Evolutionary conservation across 768 basidiomycete genomes (phyloP).

Genomic region (Mycena amicta): DNA sequence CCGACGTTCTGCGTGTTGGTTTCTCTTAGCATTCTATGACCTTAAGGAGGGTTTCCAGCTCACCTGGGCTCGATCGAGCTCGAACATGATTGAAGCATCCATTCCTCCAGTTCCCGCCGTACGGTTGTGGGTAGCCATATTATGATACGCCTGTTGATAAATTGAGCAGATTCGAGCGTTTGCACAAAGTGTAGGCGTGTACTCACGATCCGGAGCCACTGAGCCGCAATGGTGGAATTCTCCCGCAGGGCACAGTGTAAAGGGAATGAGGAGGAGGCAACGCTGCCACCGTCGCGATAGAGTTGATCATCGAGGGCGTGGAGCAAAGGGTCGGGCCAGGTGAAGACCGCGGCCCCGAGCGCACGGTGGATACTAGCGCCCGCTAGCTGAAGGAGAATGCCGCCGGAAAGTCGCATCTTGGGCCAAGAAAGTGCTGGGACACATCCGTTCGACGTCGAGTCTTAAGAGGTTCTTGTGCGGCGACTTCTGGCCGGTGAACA

Average conservation of each 20-base stretch:
- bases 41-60: background rate
- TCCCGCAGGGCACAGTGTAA: conserved; percentile 7
- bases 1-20: background rate
- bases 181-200: background rate
- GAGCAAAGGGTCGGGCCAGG: conserved; percentile 12
- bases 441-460: no score
- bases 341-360: conserved; percentile 7
- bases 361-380: no score
- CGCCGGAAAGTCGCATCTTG: no score
- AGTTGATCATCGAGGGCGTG: conserved; percentile 9
- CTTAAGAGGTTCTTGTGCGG: no score
- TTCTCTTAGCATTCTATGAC: background rate
- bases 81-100: no score
- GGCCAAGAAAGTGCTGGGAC: no score
- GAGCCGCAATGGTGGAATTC: conserved; percentile 14
- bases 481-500: no score
- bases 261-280: background rate
- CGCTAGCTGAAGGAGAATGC: no score
- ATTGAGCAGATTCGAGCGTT: background rate
- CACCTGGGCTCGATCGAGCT: conserved; percentile 22
- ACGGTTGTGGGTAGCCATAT: conserved; percentile 23
- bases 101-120: conserved; percentile 23
- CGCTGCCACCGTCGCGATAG: background rate
- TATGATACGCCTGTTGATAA: conserved; percentile 19
- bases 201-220: conserved; percentile 23